Evolutionary conservation across 441 rosid species (phyloP).

Genomic region (Cnidoscolus chayamansa): DNA sequence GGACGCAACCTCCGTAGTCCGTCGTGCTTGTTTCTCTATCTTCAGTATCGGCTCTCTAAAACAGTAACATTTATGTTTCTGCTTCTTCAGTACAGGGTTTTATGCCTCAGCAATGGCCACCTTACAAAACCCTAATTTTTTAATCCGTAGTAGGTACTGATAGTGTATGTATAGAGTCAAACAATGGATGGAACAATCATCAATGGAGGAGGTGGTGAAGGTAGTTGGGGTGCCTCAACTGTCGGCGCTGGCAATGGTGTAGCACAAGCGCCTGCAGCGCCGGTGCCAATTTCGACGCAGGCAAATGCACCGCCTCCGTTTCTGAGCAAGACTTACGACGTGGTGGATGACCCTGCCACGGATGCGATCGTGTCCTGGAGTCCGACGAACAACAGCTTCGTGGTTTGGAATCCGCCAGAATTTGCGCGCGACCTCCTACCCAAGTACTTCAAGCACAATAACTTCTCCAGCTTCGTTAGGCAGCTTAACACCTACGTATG

Average conservation of each 20-base stretch:
- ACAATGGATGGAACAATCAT: constrained; percentile 43
- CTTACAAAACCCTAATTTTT: constrained; percentile 21
- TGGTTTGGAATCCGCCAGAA: too few relatives aligned
- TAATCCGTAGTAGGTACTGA: neutral
- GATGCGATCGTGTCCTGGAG: constrained; percentile 84
- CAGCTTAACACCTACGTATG: constrained; percentile 85
- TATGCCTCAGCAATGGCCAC: neutral
- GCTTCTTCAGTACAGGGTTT: constrained; percentile 20
- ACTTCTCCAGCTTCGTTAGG: constrained; percentile 17
- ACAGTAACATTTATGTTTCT: neutral
- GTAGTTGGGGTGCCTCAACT: constrained; percentile 34
- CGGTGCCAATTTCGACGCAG: constrained; percentile 50
- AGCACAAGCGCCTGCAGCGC: constrained; percentile 26
- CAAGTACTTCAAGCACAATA: too few relatives aligned
- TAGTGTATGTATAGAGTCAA: neutral
- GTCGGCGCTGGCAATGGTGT: constrained; percentile 24
- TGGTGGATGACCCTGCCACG: constrained; percentile 78
- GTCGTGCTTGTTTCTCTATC: neutral
- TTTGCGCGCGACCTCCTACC: too few relatives aligned
- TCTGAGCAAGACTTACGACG: constrained; percentile 89
- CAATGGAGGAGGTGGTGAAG: constrained; percentile 22
- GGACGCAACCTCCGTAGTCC: too few relatives aligned
- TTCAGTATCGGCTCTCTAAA: neutral
- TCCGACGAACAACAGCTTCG: constrained; percentile 48
- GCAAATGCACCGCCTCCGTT: constrained; percentile 80